Conservation (phyloP, 148 eudicot species). For the Euryodendron excelsum region DNA sequence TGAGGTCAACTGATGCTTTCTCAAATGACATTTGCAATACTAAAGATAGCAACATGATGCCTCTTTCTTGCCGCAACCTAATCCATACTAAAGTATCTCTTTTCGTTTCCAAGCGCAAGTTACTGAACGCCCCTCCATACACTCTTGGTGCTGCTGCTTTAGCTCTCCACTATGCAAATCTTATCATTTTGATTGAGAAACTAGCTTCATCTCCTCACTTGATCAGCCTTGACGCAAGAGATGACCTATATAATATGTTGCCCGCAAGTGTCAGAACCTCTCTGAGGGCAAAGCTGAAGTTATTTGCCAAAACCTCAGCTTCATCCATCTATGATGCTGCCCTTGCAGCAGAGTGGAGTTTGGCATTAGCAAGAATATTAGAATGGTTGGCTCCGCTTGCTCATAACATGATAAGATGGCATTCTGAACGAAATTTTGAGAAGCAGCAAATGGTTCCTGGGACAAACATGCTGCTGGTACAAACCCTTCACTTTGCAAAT, state of each 20-base stretch:
- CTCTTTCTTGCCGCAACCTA: slow-evolving; percentile 16
- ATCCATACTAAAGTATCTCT: slow-evolving; percentile 22
- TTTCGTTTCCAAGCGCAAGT: slow-evolving; percentile 44
- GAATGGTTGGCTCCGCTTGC: slow-evolving; percentile 94
- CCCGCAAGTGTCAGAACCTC: slow-evolving; percentile 56
- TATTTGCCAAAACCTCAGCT: slow-evolving; percentile 41
- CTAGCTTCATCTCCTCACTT: slow-evolving; percentile 75
- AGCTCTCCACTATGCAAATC: slow-evolving; percentile 83
- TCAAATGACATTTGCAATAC: slow-evolving; percentile 16
- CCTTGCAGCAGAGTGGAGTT: slow-evolving; percentile 68
- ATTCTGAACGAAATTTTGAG: slow-evolving; percentile 76
- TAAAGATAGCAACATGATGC: slow-evolving; percentile 13
- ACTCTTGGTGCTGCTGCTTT: slow-evolving; percentile 76
- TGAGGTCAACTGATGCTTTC: slow-evolving; percentile 26
- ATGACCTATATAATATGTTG: slow-evolving; percentile 79
- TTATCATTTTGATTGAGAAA: slow-evolving; percentile 74
- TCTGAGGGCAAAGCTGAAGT: slow-evolving; percentile 59
- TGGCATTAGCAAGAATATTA: slow-evolving; percentile 54
- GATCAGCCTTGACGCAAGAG: slow-evolving; percentile 77
- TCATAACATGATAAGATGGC: slow-evolving; percentile 84
- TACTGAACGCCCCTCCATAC: slow-evolving; percentile 42
- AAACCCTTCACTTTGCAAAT: slow-evolving; percentile 82
- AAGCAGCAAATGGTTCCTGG: slow-evolving; percentile 50
- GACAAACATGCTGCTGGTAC: slow-evolving; percentile 64
- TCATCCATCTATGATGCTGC: slow-evolving; percentile 50